Conservation (phyloP, 306 rosid species). For the Quercus alba region DNA sequence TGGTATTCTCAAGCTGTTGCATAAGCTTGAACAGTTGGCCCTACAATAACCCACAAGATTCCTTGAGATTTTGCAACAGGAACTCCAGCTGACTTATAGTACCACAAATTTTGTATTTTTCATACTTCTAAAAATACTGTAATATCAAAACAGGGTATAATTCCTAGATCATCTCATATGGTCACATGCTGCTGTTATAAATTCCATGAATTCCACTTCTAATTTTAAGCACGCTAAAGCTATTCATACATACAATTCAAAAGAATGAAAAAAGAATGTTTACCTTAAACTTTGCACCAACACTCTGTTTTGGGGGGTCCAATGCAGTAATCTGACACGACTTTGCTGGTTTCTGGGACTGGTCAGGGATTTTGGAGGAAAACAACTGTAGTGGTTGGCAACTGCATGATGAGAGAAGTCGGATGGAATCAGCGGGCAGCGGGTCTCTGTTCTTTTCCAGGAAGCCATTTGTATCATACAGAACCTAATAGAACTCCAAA, state of each 20-base stretch:
- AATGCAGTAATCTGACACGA: constrained; percentile 31
- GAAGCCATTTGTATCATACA: constrained; percentile 80
- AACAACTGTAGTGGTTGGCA: constrained; percentile 54
- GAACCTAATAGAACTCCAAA: constrained; percentile 50
- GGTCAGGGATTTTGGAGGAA: constrained; percentile 40
- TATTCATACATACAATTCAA: background rate
- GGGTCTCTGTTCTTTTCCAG: constrained; percentile 84
- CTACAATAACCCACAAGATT: constrained; percentile 39
- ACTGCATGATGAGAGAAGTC: constrained; percentile 66
- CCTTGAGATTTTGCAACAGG: background rate
- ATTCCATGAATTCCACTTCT: constrained; percentile 7
- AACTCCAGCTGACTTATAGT: constrained; percentile 9
- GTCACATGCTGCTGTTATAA: background rate
- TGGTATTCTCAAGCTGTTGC: constrained; percentile 81
- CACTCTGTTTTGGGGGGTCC: constrained; percentile 55
- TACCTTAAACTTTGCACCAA: constrained; percentile 82
- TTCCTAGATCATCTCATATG: constrained; percentile 19
- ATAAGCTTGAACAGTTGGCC: constrained; percentile 75
- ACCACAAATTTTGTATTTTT: constrained; percentile 2
- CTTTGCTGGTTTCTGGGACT: constrained; percentile 46
- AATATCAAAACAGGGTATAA: constrained; percentile 6
- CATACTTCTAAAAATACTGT: constrained; percentile 9
- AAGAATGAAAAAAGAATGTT: constrained; percentile 23
- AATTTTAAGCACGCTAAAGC: background rate
- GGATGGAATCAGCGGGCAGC: constrained; percentile 60